These are phyloP conservation scores for Zygosaccharomyces pseudobailii DNA, from an alignment of 1,139 yeast genomes.

Conservation along the genomic window DNA sequence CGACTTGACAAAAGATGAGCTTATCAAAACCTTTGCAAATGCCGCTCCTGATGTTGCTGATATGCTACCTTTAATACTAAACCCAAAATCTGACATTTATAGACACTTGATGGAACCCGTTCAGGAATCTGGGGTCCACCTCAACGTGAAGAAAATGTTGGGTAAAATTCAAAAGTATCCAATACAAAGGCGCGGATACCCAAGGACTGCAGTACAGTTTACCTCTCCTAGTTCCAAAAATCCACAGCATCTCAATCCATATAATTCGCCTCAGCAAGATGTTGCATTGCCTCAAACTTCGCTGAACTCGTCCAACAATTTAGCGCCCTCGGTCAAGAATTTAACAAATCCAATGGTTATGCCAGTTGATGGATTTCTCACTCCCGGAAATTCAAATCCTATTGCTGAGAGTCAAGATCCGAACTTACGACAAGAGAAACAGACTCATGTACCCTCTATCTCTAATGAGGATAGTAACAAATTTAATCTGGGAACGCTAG, in stretches of 20 bases:
- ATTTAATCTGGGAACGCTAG: slow-evolving; percentile 29
- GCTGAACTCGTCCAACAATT: not conserved
- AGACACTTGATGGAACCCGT: slow-evolving; percentile 22
- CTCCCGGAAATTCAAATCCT: not conserved
- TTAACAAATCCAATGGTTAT: not conserved
- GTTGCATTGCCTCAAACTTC: not conserved
- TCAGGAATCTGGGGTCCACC: slow-evolving; percentile 28
- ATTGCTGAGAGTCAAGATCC: not conserved
- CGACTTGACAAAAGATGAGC: slow-evolving; percentile 12
- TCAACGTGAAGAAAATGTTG: slow-evolving; percentile 23
- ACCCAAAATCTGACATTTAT: slow-evolving; percentile 25
- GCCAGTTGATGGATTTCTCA: not conserved
- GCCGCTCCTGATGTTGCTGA: slow-evolving; percentile 17
- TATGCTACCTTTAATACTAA: slow-evolving; percentile 15
- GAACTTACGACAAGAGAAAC: not conserved
- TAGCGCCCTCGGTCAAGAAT: not conserved
- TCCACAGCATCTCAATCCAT: not conserved
- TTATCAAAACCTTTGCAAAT: slow-evolving; percentile 14
- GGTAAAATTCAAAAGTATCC: slow-evolving; percentile 13
- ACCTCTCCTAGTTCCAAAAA: not conserved
- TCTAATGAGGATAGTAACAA: not conserved
- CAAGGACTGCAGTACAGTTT: slow-evolving; percentile 1
- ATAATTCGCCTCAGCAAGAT: slow-evolving; percentile 1
- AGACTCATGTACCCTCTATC: not conserved
- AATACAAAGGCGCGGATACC: not conserved